Evolutionary conservation across 2,329 filamentous ascomycete species (phyloP), one percentile per base, ranked within the genome.

Genomic region (Chrysosporium keratinophilum): DNA sequence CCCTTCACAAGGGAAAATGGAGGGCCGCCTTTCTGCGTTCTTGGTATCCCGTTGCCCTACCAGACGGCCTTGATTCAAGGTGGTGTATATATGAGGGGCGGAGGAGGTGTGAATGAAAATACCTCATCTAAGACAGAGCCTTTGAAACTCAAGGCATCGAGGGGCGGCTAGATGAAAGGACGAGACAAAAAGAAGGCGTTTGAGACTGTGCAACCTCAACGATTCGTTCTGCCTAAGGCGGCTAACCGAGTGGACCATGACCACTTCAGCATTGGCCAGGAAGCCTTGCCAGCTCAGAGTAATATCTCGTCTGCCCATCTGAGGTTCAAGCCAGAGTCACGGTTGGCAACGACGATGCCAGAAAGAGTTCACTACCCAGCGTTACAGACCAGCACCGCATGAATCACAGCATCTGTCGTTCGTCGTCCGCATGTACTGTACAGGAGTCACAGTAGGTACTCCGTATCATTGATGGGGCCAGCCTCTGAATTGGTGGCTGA

Each of bases 251-350:
- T 39, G 34, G 45, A 39, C 20, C 39, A 43, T 12, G 39, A 50
- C 20, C 23, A 50, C 33, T 43, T 43, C 48, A 50, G 42, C 48
- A n/a, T 20, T 15, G 39, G 40, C 48, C 28, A 39, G 48, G 39
- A 42, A 43, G 48, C 48, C 39, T 28, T 50, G 48, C 48, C 48
- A 50, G 34, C 48, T 43, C 48, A 50, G 28, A 17, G 44, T 47
- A 23, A 15, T 10, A 28, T 47, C 28, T 6, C 44, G 10, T 35
- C 17, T 47, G 31, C 44, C 44, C 44, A 37, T 35, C 23, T 28
- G 23, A 3, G 3, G 23, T n/a, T n/a, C n/a, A n/a, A n/a, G 4
- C 7, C 42, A 45, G 10, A 20, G n/a, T 47, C 31, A 47, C 31
- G 10, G 14, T 12, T 28, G 23, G 23, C 23, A 28, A 28, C 19